These are phyloP conservation scores for Aspergillus kassunensis DNA, from an alignment of 495 filamentous ascomycete species.

Conservation along the genomic window DNA sequence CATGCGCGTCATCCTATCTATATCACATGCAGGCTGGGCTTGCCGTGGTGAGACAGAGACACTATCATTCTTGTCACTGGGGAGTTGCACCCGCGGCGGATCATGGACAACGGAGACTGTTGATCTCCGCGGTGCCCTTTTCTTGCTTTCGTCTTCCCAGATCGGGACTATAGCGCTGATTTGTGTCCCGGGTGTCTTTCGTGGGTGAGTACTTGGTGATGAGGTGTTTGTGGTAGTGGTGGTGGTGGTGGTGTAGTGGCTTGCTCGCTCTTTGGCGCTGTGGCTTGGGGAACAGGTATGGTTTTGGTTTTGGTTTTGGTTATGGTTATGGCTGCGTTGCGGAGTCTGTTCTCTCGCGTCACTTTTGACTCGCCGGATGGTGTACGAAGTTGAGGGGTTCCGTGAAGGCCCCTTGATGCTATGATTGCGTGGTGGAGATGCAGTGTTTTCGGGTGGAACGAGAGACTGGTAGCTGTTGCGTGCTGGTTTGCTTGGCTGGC, in stretches of 20 bases:
- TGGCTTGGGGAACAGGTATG: too few relatives aligned
- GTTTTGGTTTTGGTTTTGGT: too few relatives aligned
- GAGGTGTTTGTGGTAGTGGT: background rate
- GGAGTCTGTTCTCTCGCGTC: conserved; percentile 9
- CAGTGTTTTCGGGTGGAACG: conserved; percentile 17
- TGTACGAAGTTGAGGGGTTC: conserved; percentile 19
- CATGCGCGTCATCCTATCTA: conserved; percentile 16
- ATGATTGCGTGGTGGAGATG: conserved; percentile 24
- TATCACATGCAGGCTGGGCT: background rate
- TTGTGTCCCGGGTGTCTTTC: conserved; percentile 3
- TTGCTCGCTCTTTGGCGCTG: background rate
- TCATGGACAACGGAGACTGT: conserved; percentile 13
- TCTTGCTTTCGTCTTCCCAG: conserved; percentile 29
- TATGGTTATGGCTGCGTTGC: background rate
- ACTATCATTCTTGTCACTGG: conserved; percentile 15
- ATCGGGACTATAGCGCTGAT: conserved; percentile 33
- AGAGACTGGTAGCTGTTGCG: conserved; percentile 24
- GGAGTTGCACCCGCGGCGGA: conserved; percentile 12
- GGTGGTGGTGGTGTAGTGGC: background rate
- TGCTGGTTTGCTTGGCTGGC: conserved; percentile 23
- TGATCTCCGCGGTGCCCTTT: conserved; percentile 4
- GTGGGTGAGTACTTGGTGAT: background rate
- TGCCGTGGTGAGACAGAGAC: conserved; percentile 1
- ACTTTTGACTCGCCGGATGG: conserved; percentile 15
- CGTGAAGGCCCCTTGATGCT: conserved; percentile 18